Evolutionary conservation across 1,284 basidiomycete species (phyloP), one percentile per base, ranked within the genome.

Genomic region (Ustilago bromivora): DNA sequence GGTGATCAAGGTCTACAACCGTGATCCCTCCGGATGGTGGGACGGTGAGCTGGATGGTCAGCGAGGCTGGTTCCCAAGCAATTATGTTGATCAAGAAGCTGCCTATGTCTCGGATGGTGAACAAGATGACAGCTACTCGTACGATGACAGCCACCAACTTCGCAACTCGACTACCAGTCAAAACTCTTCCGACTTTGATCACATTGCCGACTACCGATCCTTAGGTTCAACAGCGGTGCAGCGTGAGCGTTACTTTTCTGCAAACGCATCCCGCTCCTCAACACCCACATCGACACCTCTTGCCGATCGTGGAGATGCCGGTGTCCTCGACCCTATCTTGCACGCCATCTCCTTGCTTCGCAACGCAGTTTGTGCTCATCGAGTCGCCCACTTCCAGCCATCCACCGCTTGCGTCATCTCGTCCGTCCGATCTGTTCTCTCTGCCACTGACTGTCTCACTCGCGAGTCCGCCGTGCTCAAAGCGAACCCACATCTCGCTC

Each of bases 31-130:
- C 71, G 97, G 96, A 0, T 99, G 97, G 97, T 98, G 96, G 96
- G 96, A 99, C 84, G 96, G 97, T 11, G 95, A 98, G 87, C 87
- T 97, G 23, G 67, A 79, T n/a, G 80, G 76, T 11, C 61, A 81
- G 53, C 76, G 83, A 28, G 97, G 97, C n/a, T 99, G 96, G 96
- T 98, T 98, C 87, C 96, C 96, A n/a, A 95, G 94, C 78, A 90
- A 89, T 73, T 90, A 78, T 23, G 76, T 78, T n/a, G 76, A 78
- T 43, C 76, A 78, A 40, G 76, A 78, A 54, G 76, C 71, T 4
- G 71, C 71, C 63, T 77, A 73, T 52, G 63, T 72, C 28, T 72
- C 70, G 36, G 75, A 77, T 31, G 69, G 63, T 7, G 69, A n/a
- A 3, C 63, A 77, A 15, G 55, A 61, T 38, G 63, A 65, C 47